Evolutionary conservation across 768 basidiomycete genomes (phyloP).

Genomic region (Mycena olivaceomarginata): DNA sequence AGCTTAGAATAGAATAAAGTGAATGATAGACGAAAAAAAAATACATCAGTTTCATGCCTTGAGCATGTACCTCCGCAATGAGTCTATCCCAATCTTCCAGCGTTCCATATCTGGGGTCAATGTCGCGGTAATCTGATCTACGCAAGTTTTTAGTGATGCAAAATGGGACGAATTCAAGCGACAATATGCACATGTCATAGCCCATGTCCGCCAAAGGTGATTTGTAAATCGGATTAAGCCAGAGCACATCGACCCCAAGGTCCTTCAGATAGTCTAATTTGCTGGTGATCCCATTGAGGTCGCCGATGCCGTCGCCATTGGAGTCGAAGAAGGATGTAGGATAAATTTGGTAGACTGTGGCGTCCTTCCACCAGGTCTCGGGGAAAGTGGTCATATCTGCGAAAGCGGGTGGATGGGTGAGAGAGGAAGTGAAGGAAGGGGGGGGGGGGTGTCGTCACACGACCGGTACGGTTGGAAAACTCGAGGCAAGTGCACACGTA

Average conservation of each 20-base stretch:
- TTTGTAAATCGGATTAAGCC: slow-evolving; percentile 84
- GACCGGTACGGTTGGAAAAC: too few species aligned
- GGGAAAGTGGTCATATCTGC: not conserved
- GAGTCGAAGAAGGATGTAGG: slow-evolving; percentile 83
- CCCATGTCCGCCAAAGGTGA: slow-evolving; percentile 85
- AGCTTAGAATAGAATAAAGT: too few species aligned
- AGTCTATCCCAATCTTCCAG: slow-evolving; percentile 76
- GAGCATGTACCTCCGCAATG: slow-evolving; percentile 72
- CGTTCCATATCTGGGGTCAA: slow-evolving; percentile 81
- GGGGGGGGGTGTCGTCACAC: too few species aligned
- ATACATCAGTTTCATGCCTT: slow-evolving; percentile 84
- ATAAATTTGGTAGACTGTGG: slow-evolving; percentile 81
- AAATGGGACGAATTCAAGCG: too few species aligned
- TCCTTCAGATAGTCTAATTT: slow-evolving; percentile 83
- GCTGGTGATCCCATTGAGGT: slow-evolving; percentile 77
- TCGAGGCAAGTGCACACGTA: slow-evolving; percentile 1
- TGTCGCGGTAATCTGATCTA: slow-evolving; percentile 80
- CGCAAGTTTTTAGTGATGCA: slow-evolving; percentile 1
- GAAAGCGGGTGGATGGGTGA: not conserved
- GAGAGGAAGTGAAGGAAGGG: not conserved
- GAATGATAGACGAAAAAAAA: slow-evolving; percentile 41
- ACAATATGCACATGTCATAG: slow-evolving; percentile 73
- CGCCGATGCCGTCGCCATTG: slow-evolving; percentile 83
- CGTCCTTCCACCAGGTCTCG: slow-evolving; percentile 74
- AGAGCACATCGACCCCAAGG: slow-evolving; percentile 80